A percentile compares a stretch with the other conserved stretches of the same genome.
Evolutionary conservation across 768 basidiomycete genomes (phyloP).

Genomic region (Grammothele lineata): DNA sequence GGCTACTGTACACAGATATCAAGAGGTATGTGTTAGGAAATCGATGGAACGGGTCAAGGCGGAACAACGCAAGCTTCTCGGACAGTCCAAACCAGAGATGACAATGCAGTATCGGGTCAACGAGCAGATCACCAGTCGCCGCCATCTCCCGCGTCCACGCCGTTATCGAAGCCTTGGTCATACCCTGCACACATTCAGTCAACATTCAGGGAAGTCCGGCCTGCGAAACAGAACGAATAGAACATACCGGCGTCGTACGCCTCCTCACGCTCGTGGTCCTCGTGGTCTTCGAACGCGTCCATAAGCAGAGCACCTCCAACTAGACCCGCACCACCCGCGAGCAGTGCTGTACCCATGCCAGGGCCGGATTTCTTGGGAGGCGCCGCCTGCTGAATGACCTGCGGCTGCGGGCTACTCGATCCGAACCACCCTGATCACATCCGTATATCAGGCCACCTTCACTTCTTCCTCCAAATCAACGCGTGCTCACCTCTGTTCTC

Average conservation of each 20-base stretch:
- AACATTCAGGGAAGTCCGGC: too few relatives aligned
- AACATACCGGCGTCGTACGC: conserved; percentile 35
- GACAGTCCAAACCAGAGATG: too few relatives aligned
- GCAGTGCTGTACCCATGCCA: conserved; percentile 45
- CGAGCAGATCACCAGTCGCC: conserved; percentile 24
- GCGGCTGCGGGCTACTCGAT: conserved; percentile 23
- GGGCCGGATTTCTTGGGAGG: conserved; percentile 43
- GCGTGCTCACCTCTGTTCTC: conserved; percentile 19
- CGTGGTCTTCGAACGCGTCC: conserved; percentile 44
- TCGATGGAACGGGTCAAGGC: too few relatives aligned
- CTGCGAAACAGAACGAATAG: too few relatives aligned
- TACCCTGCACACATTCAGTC: conserved; percentile 14
- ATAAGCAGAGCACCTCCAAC: conserved; percentile 57
- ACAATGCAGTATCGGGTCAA: too few relatives aligned
- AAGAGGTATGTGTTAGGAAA: too few relatives aligned
- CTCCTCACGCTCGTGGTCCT: conserved; percentile 28
- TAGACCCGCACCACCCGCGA: conserved; percentile 58
- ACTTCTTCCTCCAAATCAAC: conserved; percentile 9
- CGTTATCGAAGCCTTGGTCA: conserved; percentile 27
- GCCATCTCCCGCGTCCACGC: conserved; percentile 18
- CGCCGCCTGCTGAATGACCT: conserved; percentile 28
- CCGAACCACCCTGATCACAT: conserved; percentile 28
- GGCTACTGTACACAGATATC: too few relatives aligned
- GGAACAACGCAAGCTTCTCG: too few relatives aligned
- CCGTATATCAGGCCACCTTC: too few relatives aligned